Percentiles rank a stretch among this genome's conserved stretches.
Conservation (phyloP, 768 basidiomycete genomes). For the Agaricus bisporus region DNA sequence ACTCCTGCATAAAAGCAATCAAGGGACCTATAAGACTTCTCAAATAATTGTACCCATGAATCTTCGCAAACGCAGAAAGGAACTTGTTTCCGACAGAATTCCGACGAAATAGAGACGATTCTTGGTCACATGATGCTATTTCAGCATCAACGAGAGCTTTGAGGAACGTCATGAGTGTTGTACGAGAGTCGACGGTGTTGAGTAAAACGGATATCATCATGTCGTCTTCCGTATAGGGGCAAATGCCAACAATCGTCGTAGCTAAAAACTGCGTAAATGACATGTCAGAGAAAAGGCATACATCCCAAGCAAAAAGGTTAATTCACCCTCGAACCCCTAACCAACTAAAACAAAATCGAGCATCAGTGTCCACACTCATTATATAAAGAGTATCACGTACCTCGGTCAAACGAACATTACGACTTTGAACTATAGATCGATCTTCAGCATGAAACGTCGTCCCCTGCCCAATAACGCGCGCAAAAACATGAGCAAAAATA, state of each 20-base stretch:
- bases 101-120: slow-evolving; percentile 77
- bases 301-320: not conserved
- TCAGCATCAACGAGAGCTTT: slow-evolving; percentile 85
- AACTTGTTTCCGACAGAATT: slow-evolving; percentile 88
- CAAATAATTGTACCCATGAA: slow-evolving; percentile 93
- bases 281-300: not conserved
- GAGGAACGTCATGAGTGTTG: slow-evolving; percentile 65
- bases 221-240: slow-evolving; percentile 73
- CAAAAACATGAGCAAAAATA: slow-evolving; percentile 83
- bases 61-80: slow-evolving; percentile 77
- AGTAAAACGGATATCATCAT: slow-evolving; percentile 81
- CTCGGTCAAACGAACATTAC: slow-evolving; percentile 52
- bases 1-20: slow-evolving; percentile 63
- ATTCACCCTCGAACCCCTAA: slow-evolving; percentile 68
- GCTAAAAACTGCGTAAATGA: slow-evolving; percentile 61
- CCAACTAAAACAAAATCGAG: slow-evolving; percentile 38
- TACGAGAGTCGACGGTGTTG: slow-evolving; percentile 77
- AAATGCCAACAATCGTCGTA: slow-evolving; percentile 83
- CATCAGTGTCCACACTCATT: not conserved
- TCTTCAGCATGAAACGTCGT: slow-evolving; percentile 68
- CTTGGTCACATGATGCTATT: slow-evolving; percentile 75
- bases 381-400: slow-evolving; percentile 29
- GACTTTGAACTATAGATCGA: slow-evolving; percentile 37
- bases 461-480: slow-evolving; percentile 73
- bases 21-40: slow-evolving; percentile 73